These are phyloP conservation scores for Nitzschia sp. DNA, from an alignment of 108 stramenopile genomes.

Conservation along the genomic window DNA sequence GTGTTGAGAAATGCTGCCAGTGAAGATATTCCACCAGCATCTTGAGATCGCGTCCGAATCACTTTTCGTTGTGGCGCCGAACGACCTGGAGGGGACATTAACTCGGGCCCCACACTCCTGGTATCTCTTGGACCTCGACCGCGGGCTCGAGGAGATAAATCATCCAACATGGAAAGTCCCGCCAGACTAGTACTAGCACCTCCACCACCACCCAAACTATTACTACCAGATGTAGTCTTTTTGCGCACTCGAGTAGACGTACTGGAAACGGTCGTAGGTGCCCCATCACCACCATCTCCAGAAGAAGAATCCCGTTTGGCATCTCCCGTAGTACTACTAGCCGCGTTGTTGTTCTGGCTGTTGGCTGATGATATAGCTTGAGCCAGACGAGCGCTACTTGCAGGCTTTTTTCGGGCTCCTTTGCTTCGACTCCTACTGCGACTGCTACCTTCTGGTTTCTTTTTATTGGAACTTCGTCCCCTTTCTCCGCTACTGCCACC, in stretches of 20 bases:
- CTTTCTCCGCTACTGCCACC: neutral
- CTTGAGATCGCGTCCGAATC: neutral
- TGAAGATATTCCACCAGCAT: conserved; percentile 5
- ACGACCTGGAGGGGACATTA: neutral
- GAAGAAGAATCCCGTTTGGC: neutral
- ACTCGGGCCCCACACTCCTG: conserved; percentile 9
- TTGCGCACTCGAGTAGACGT: conserved; percentile 2
- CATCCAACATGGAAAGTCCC: conserved; percentile 19
- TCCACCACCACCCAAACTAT: neutral
- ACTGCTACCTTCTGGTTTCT: neutral
- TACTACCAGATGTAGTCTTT: neutral
- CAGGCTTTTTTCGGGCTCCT: conserved; percentile 5
- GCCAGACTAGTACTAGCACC: neutral
- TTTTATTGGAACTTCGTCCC: conserved; percentile 7
- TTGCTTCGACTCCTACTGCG: conserved; percentile 9
- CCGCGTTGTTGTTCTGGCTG: neutral
- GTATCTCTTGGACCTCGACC: conserved; percentile 3
- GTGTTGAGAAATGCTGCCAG: conserved; percentile 17
- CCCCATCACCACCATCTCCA: neutral
- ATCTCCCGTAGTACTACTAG: too few species aligned
- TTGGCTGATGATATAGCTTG: neutral
- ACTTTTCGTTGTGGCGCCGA: conserved; percentile 12
- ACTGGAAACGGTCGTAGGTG: conserved; percentile 2
- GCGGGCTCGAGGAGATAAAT: neutral
- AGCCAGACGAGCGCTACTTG: conserved; percentile 3